Evolutionary conservation across 2,329 filamentous ascomycete genomes (phyloP), one percentile per base, ranked within the genome.

Genomic region (Talaromyces pinophilus): DNA sequence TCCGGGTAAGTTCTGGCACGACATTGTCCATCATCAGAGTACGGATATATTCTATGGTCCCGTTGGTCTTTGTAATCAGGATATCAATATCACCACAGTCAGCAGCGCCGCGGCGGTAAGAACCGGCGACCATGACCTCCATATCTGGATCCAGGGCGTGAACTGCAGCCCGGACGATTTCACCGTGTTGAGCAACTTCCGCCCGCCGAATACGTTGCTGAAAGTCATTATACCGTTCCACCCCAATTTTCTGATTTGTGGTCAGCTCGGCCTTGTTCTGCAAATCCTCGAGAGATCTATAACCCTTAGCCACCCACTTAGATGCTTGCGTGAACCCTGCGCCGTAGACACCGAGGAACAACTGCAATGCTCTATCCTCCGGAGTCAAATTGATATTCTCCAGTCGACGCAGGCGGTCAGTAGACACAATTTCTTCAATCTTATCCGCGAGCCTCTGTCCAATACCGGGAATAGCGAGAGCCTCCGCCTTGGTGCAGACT

Each of bases 361-460:
- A 76, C 66, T 89, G 86, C 0, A 96, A 79, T 0, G 87, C 78
- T 17, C 83, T 78, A 69, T 92, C 87, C n/a, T 84, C 82, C 0
- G 90, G 86, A 57, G 96, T 90, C 2, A 83, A 78, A 64, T 86
- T 85, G 0, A 90, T 87, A 71, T 89, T 87, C 40, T 96, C 90
- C 0, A 97, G 83, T 44, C 90, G 85, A 50, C 85, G 85, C 0
- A 97, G 84, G 30, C 84, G 83, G 72, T 92, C 86, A 0, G 92
- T 97, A 46, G 84, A 83, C 1, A 88, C 91, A 52, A 97, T 96
- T 74, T 97, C 94, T 72, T 95, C 92, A 69, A 98, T 95, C 76
- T 97, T 97, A 30, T 86, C 82, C 0, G 93, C 93, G 1, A 97
- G 81, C 0, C 91, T 85, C 11, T 82, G 72, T 7, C 93, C 93